Evolutionary conservation across 441 rosid genomes (phyloP), one percentile per base, ranked within the genome.

Genomic region (Jatropha podagrica): DNA sequence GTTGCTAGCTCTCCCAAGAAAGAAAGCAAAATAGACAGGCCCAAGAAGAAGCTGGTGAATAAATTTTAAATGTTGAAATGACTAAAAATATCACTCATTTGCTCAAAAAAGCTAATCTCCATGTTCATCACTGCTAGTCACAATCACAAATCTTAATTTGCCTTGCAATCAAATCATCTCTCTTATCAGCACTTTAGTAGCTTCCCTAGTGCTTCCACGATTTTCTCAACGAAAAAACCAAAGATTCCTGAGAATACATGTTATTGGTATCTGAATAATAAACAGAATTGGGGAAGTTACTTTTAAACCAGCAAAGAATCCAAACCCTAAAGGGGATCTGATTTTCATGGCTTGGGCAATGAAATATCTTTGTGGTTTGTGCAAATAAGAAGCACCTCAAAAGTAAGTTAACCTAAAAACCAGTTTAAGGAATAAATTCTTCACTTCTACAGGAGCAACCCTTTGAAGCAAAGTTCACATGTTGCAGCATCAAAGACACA

Each of bases 1-100:
- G 55, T 41, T 65, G 42, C 26, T 14, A 51, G 11, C 42, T 26
- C 18, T 23, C 18, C 13, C 2, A 74, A 42, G 38, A 56, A 64
- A 55, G 55, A 67, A 67, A 3, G 66, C 55, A 56, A 12, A 42
- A 52, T 18, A 56, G 32, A 20, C 48, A 73, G 52, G 62, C 61
- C 48, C 26, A 64, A 44, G 8, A 65, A 55, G 40, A 74, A 41
- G 26, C 65, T 27, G 15, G 71, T 23, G 32, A 74, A 41, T 20
- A 56, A 66, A 75, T 18, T 17, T 41, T 27, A 15, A 37, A 67
- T 41, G 13, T 48, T 46, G 38, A 6, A 46, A 23, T 9, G 41
- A 37, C 52, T 63, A 68, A 61, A n/a, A 72, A 2, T 41, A 65
- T 44, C 58, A 66, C 49, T 46, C 20, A 44, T 66, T 27, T 65